Evolutionary conservation across 176 grass and related monocot species (phyloP), one percentile per base, ranked within the genome.

Genomic region (Carex kokanica): DNA sequence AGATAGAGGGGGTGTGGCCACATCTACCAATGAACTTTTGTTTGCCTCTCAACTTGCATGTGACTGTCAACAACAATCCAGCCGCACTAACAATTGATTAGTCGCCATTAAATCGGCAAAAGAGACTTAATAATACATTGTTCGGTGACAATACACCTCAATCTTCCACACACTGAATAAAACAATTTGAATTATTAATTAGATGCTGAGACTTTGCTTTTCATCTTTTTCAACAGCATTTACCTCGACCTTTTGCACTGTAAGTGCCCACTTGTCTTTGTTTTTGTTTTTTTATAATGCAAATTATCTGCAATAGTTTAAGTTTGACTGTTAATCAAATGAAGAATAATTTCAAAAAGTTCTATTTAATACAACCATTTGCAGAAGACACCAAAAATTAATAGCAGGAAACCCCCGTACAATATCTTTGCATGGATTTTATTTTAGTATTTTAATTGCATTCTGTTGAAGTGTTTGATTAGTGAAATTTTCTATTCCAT

Each of bases 101-200:
- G 61, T 65, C 60, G 6, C 57, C 80, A 82, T 82, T 82, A 82
- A 82, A 82, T 12, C 3, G 13, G 47, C 49, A 31, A 82, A 65
- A 49, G 61, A 54, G 80, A 67, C 43, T 82, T 82, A 82, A 82
- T 82, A 51, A 82, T 64, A 36, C 43, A 53, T 62, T 51, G 23
- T 82, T 82, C 63, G 80, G 80, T 82, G 80, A 67, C 60, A 82
- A 67, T 82, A 82, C 80, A 82, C 80, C 80, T 82, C 80, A 82
- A 82, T 67, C 59, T 82, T 82, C 80, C 80, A 82, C 80, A 82
- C 80, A 82, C 80, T 16, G 2, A 17, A 82, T 67, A 64, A 81
- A 81, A 63, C 25, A 62, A 67, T 82, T 65, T 66, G 11, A 80
- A 82, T 68, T 82, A 15, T 65, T 53, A 29, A 65, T 52, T 65